These are phyloP conservation scores for Fusarium verticillioides DNA, from an alignment of 2,329 filamentous ascomycete genomes.

Conservation along the genomic window DNA sequence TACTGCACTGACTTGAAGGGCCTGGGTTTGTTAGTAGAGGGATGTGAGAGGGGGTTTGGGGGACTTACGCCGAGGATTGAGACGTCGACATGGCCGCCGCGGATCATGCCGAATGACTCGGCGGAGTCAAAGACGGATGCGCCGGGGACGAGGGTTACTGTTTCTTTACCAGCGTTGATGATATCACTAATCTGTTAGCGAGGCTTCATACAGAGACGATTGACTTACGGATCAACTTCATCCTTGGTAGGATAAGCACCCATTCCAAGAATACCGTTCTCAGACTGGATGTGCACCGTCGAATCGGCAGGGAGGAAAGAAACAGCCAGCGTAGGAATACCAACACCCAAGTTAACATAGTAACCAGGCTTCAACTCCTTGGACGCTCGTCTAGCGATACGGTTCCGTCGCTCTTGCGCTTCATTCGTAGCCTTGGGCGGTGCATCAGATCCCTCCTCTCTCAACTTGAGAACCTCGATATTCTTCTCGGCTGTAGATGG, in stretches of 20 bases:
- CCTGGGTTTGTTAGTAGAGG: slow-evolving; percentile 47
- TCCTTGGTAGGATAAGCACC: slow-evolving; percentile 80
- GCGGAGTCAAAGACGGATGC: slow-evolving; percentile 82
- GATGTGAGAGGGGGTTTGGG: background rate
- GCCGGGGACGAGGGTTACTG: slow-evolving; percentile 81
- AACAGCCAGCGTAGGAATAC: slow-evolving; percentile 88
- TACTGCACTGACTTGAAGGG: slow-evolving; percentile 80
- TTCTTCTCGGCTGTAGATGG: slow-evolving; percentile 76
- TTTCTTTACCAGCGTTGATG: slow-evolving; percentile 90
- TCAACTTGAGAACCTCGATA: slow-evolving; percentile 75
- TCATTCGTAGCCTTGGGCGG: slow-evolving; percentile 56
- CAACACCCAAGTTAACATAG: slow-evolving; percentile 84
- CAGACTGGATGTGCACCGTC: slow-evolving; percentile 85
- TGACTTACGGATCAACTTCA: slow-evolving; percentile 70
- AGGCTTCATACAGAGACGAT: too few species aligned
- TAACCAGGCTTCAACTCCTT: slow-evolving; percentile 83
- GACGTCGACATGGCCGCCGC: slow-evolving; percentile 84
- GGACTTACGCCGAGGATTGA: slow-evolving; percentile 75
- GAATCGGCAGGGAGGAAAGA: slow-evolving; percentile 75
- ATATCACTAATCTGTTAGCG: slow-evolving; percentile 64
- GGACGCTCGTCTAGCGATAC: slow-evolving; percentile 81
- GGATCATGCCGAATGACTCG: slow-evolving; percentile 89
- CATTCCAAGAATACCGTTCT: slow-evolving; percentile 88
- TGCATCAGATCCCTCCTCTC: slow-evolving; percentile 54
- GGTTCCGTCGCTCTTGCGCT: slow-evolving; percentile 68